phyloP scores from a whole-genome alignment of 768 basidiomycete genomes.

The Pleurotus giganteus region DNA sequence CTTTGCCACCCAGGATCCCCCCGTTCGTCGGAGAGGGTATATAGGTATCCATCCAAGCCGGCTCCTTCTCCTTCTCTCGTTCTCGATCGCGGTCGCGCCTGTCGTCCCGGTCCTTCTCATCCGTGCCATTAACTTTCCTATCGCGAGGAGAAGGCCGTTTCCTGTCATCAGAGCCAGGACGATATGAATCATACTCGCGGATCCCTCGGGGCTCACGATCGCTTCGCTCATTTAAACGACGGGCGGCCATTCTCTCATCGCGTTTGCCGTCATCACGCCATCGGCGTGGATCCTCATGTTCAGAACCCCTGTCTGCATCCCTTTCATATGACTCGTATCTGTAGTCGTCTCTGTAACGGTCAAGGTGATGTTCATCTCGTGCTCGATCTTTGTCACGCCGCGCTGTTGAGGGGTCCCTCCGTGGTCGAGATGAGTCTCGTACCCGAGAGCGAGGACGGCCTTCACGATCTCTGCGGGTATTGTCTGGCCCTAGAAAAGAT shows the following conservation, averaged over 20 bases:
- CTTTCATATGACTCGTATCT: background rate
- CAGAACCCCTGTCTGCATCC: constrained; percentile 44
- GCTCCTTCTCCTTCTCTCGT: constrained; percentile 78
- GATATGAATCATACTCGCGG: constrained; percentile 27
- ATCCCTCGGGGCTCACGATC: constrained; percentile 30
- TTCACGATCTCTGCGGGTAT: constrained; percentile 57
- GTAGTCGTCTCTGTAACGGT: constrained; percentile 6
- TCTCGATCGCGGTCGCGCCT: constrained; percentile 52
- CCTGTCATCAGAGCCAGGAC: background rate
- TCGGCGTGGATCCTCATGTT: constrained; percentile 65
- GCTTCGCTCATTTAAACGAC: constrained; percentile 45
- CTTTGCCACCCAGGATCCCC: constrained; percentile 66
- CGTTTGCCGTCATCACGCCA: constrained; percentile 85
- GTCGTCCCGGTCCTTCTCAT: constrained; percentile 44
- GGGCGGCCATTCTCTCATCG: constrained; percentile 68
- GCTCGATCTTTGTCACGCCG: constrained; percentile 36
- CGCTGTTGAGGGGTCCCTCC: constrained; percentile 55
- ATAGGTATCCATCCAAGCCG: constrained; percentile 92
- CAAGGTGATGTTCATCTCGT: constrained; percentile 12
- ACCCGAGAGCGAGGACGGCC: constrained; percentile 60
- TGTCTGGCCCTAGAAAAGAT: constrained; percentile 44
- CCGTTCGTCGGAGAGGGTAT: constrained; percentile 56
- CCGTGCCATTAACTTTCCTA: constrained; percentile 43
- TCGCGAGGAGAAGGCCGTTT: constrained; percentile 25
- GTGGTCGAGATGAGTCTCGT: constrained; percentile 60